Percentiles rank a stretch among this genome's conserved stretches.
Conservation (phyloP, 805 yeast species). For the Dipodascopsis tothii region DNA sequence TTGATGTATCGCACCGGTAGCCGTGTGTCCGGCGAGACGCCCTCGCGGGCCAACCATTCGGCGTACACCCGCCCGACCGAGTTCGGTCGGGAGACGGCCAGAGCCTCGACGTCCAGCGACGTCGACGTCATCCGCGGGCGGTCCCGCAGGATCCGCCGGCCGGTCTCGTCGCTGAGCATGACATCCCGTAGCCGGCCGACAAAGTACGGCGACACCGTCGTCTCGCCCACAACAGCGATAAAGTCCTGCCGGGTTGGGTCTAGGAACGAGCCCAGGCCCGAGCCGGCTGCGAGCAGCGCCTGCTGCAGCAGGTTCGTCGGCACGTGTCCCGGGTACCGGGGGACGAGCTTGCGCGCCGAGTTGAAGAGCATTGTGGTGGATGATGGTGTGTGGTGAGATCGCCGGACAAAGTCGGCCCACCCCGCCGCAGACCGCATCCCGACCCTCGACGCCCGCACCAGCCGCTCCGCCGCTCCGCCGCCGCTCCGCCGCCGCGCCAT, state of each 20-base stretch:
- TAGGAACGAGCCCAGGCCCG: constrained; percentile 64
- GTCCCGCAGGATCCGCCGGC: constrained; percentile 69
- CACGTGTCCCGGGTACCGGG: constrained; percentile 70
- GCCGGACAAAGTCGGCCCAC: too few relatives aligned
- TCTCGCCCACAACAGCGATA: constrained; percentile 56
- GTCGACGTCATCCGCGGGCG: constrained; percentile 76
- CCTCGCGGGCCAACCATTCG: constrained; percentile 75
- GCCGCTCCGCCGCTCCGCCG: too few relatives aligned
- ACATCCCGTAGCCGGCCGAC: constrained; percentile 53
- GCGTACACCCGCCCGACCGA: constrained; percentile 76
- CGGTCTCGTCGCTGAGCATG: constrained; percentile 70
- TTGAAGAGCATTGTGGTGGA: too few relatives aligned
- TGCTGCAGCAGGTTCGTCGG: constrained; percentile 63
- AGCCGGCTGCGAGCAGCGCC: constrained; percentile 54
- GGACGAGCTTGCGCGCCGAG: too few relatives aligned
- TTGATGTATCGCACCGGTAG: constrained; percentile 74
- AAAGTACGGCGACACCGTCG: constrained; percentile 69
- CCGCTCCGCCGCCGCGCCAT: too few relatives aligned
- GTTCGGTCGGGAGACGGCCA: constrained; percentile 53
- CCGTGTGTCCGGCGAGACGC: constrained; percentile 89
- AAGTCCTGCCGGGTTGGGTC: constrained; percentile 36
- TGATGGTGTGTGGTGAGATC: too few relatives aligned
- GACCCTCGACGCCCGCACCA: too few relatives aligned
- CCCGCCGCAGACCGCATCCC: too few relatives aligned
- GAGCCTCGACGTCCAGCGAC: constrained; percentile 54